These are phyloP conservation scores for Penicillium occitanis DNA, from an alignment of 2,329 filamentous ascomycete species.

Conservation along the genomic window DNA sequence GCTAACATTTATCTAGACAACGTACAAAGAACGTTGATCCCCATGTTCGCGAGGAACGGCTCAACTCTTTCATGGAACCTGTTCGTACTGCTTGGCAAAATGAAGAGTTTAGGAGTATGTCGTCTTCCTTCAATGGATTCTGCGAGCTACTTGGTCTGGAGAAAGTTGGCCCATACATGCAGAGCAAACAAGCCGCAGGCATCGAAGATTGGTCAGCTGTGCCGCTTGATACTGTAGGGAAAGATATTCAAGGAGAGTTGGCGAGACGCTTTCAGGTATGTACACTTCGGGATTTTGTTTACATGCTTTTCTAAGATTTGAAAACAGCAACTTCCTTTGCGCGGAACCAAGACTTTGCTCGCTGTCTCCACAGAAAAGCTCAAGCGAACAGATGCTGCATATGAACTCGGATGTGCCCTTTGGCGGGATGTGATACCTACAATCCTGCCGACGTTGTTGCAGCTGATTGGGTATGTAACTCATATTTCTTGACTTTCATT, in stretches of 20 bases:
- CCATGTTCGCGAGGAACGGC: conserved; percentile 66
- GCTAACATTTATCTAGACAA: conserved; percentile 56
- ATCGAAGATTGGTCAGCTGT: conserved; percentile 80
- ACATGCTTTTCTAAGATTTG: not conserved
- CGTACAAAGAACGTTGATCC: conserved; percentile 74
- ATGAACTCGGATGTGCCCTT: conserved; percentile 72
- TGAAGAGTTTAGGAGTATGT: conserved; percentile 63
- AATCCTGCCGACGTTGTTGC: conserved; percentile 81
- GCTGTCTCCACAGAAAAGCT: conserved; percentile 88
- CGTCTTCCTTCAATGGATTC: conserved; percentile 76
- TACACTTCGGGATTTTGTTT: not conserved
- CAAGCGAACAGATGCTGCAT: conserved; percentile 69
- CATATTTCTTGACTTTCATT: not conserved
- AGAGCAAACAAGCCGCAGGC: conserved; percentile 68
- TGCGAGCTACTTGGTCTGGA: conserved; percentile 76
- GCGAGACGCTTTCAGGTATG: conserved; percentile 45
- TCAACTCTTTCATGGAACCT: conserved; percentile 77
- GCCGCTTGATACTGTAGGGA: conserved; percentile 74
- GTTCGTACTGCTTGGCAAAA: conserved; percentile 79
- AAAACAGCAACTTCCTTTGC: conserved; percentile 68
- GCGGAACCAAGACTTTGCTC: conserved; percentile 88
- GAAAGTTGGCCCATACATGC: conserved; percentile 77
- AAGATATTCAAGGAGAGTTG: conserved; percentile 74
- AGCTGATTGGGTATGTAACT: conserved; percentile 66
- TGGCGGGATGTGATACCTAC: conserved; percentile 81